phyloP scores from a whole-genome alignment of 768 basidiomycete genomes.

The Mrakia gelida region DNA sequence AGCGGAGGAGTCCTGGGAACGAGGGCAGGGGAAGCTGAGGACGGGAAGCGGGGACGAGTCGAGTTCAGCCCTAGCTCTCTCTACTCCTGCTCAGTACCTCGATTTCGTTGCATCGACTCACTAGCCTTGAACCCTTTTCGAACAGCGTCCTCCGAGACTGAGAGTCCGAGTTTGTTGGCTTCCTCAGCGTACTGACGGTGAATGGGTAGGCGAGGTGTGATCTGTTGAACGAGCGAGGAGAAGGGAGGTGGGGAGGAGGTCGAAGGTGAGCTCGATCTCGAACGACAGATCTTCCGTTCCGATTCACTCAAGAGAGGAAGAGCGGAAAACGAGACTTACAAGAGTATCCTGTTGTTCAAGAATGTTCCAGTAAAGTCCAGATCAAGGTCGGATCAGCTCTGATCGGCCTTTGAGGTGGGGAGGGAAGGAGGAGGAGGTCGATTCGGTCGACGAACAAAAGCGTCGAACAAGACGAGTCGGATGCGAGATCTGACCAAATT shows the following conservation, averaged over 20 bases:
- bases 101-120: background rate
- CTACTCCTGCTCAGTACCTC: too few relatives aligned
- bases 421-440: background rate
- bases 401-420: too few relatives aligned
- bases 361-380: too few relatives aligned
- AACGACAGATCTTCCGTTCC: too few relatives aligned
- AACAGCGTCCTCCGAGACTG: constrained; percentile 15
- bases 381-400: too few relatives aligned
- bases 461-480: constrained; percentile 1
- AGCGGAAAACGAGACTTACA: background rate
- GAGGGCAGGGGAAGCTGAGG: background rate
- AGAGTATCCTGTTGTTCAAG: background rate
- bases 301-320: background rate
- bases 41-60: background rate
- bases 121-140: constrained; percentile 26
- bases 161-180: constrained; percentile 18
- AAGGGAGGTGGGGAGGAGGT: background rate
- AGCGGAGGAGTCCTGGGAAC: constrained; percentile 14
- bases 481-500: background rate
- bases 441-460: background rate
- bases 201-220: constrained; percentile 26
- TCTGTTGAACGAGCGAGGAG: constrained; percentile 11
- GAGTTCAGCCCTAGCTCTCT: background rate
- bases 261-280: too few relatives aligned
- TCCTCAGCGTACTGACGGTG: constrained; percentile 30